A percentile compares a stretch with the other conserved stretches of the same genome.
phyloP scores from a whole-genome alignment of 2,329 filamentous ascomycete species.

The Pseudocercospora crystallina region DNA sequence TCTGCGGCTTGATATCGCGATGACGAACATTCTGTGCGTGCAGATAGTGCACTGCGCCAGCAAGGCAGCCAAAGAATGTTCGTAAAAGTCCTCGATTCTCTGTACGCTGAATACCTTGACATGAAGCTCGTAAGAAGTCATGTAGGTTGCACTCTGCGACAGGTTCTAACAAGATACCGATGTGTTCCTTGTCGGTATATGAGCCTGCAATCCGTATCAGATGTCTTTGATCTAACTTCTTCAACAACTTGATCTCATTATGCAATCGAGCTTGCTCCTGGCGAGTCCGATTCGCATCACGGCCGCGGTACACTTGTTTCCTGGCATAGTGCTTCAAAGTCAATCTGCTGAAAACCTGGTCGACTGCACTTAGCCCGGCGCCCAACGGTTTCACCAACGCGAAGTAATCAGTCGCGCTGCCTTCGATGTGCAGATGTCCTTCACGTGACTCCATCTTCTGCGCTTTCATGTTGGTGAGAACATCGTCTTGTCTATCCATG shows the following conservation, averaged over 20 bases:
- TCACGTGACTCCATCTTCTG: not conserved
- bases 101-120: too few species aligned
- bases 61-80: too few species aligned
- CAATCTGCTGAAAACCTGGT: too few species aligned
- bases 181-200: conserved; percentile 1
- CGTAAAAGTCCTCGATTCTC: too few species aligned
- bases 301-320: too few species aligned
- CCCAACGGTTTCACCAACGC: too few species aligned
- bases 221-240: not conserved
- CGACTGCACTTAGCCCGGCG: too few species aligned
- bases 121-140: too few species aligned
- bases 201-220: not conserved
- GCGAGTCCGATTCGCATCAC: not conserved
- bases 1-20: conserved; percentile 86
- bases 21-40: conserved; percentile 7
- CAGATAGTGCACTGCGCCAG: conserved; percentile 10
- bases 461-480: too few species aligned
- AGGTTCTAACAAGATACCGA: too few species aligned
- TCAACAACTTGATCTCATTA: not conserved
- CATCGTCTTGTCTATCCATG: too few species aligned
- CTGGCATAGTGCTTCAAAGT: too few species aligned
- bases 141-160: not conserved
- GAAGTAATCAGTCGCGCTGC: not conserved
- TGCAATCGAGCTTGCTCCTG: not conserved
- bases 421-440: not conserved